A percentile compares a stretch with the other conserved stretches of the same genome.
Conservation (phyloP, 257 asterid genomes). For the Mitragyna speciosa region DNA sequence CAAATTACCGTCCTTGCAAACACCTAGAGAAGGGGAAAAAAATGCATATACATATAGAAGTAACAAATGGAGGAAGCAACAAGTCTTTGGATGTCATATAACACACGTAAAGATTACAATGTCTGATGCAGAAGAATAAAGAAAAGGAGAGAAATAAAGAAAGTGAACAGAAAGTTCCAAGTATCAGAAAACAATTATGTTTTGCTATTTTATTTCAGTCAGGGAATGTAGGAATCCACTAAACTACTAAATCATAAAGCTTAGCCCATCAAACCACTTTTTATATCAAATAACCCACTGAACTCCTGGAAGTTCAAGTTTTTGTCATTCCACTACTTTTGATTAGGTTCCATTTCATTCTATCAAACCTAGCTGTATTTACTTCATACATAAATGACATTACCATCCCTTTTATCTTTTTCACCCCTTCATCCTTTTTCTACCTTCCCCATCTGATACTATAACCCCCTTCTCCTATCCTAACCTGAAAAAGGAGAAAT, state of each 20-base stretch:
- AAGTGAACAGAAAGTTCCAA: neutral
- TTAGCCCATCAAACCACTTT: neutral
- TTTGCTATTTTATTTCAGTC: neutral
- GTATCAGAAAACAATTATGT: neutral
- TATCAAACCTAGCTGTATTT: neutral
- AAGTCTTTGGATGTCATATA: neutral
- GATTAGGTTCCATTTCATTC: neutral
- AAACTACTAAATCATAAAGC: neutral
- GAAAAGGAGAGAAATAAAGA: neutral
- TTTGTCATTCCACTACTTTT: neutral
- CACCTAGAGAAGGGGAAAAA: constrained; percentile 41
- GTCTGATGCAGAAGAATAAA: neutral
- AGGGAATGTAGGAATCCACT: neutral
- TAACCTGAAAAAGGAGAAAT: neutral
- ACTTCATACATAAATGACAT: neutral
- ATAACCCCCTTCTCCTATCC: neutral
- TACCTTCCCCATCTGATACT: neutral
- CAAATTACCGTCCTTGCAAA: constrained; percentile 93
- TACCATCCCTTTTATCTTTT: neutral
- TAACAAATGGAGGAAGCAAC: constrained; percentile 7
- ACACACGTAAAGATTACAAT: neutral
- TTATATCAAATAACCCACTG: neutral
- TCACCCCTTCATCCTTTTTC: neutral
- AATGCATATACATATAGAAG: constrained; percentile 21
- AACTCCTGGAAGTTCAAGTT: neutral